A percentile compares a stretch with the other conserved stretches of the same genome.
These are phyloP conservation scores for Fusarium sp. DNA, from an alignment of 2,329 filamentous ascomycete species.

Conservation along the genomic window DNA sequence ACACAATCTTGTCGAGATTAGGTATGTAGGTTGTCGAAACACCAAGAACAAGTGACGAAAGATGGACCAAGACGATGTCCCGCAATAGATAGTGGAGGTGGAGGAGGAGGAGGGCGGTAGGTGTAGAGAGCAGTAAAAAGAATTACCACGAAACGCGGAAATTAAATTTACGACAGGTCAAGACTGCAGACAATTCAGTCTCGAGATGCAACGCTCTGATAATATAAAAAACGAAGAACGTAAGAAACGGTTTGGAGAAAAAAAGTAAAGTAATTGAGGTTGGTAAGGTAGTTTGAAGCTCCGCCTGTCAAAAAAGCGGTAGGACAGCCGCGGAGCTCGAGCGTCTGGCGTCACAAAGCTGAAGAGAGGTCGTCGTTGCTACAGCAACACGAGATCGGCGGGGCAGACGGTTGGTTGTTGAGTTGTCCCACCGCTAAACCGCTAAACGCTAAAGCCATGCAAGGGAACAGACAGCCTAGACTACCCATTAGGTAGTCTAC, in stretches of 20 bases:
- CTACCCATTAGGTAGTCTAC: not conserved
- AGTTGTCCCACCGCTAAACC: constrained; percentile 28
- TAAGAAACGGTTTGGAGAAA: constrained; percentile 32
- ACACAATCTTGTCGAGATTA: constrained; percentile 17
- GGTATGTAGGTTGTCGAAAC: constrained; percentile 21
- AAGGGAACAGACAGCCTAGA: constrained; percentile 2
- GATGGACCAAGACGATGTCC: constrained; percentile 10
- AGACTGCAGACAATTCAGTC: constrained; percentile 20
- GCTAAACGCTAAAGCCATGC: constrained; percentile 27
- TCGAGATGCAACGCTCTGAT: constrained; percentile 21
- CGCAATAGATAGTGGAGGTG: constrained; percentile 1
- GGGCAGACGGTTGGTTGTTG: constrained; percentile 19
- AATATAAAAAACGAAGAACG: constrained; percentile 17
- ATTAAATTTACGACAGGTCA: constrained; percentile 7
- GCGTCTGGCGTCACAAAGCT: constrained; percentile 28
- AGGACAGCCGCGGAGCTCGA: constrained; percentile 36
- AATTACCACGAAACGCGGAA: constrained; percentile 15
- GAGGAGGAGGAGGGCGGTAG: constrained; percentile 1
- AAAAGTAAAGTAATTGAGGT: constrained; percentile 2
- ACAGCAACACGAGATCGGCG: constrained; percentile 29
- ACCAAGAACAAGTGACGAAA: constrained; percentile 22
- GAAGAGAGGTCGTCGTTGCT: constrained; percentile 13
- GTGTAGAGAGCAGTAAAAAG: constrained; percentile 16
- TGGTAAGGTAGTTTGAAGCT: constrained; percentile 26
- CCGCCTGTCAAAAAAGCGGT: constrained; percentile 41